These are phyloP conservation scores for Termitomyces sp. DNA, from an alignment of 768 basidiomycete genomes.

Conservation along the genomic window DNA sequence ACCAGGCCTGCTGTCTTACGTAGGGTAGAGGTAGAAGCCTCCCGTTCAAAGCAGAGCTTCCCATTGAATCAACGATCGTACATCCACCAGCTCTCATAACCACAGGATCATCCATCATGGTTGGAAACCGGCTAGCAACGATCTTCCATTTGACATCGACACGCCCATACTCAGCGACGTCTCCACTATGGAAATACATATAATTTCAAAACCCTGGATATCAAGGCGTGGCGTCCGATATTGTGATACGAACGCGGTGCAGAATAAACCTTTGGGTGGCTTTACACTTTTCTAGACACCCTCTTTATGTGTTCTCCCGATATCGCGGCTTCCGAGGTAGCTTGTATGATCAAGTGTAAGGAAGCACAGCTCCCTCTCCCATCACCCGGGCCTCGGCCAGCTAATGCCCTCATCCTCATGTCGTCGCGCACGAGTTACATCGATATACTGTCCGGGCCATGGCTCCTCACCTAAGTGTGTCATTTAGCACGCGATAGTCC, in stretches of 20 bases:
- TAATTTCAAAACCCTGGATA: conserved; percentile 1
- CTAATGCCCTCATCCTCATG: conserved; percentile 49
- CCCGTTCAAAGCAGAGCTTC: not conserved
- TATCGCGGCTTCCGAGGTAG: not conserved
- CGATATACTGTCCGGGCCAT: conserved; percentile 72
- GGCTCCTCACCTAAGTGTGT: conserved; percentile 50
- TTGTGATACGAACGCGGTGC: conserved; percentile 6
- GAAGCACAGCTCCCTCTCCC: conserved; percentile 3
- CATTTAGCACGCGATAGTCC: conserved; percentile 8
- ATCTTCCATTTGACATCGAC: conserved; percentile 16
- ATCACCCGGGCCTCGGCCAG: conserved; percentile 67
- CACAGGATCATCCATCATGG: not conserved
- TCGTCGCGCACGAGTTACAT: conserved; percentile 57
- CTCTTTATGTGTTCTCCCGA: conserved; percentile 1
- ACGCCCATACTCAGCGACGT: conserved; percentile 2
- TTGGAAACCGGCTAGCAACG: conserved; percentile 12
- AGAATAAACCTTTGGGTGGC: conserved; percentile 5
- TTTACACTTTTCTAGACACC: conserved; percentile 8
- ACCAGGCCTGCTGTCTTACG: not conserved
- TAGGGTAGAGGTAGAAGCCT: not conserved
- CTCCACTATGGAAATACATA: not conserved
- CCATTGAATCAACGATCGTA: not conserved
- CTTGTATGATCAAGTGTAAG: not conserved
- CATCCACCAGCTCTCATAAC: not conserved
- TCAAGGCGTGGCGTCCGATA: conserved; percentile 8